These are phyloP conservation scores for Hsuehochloa calcarea DNA, from an alignment of 176 grass and related monocot species.

Conservation along the genomic window DNA sequence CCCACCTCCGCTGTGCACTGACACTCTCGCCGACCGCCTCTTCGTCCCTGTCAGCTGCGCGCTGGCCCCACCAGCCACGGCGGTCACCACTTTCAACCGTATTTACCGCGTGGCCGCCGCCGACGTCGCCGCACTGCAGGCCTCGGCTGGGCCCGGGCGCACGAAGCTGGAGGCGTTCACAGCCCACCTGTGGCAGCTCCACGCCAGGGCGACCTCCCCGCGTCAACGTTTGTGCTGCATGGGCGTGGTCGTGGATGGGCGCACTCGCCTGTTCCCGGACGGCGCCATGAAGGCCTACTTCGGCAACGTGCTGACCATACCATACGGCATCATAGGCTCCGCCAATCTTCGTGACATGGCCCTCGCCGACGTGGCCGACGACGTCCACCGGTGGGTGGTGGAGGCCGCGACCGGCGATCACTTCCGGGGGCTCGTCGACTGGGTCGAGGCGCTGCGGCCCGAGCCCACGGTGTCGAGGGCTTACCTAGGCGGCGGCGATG, in stretches of 20 bases:
- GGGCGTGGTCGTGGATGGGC: constrained; percentile 63
- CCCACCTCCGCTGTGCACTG: constrained; percentile 7
- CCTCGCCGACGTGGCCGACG: constrained; percentile 48
- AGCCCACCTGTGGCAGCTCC: constrained; percentile 57
- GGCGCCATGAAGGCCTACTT: constrained; percentile 52
- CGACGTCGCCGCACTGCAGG: constrained; percentile 47
- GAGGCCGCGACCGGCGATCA: constrained; percentile 48
- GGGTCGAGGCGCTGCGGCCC: constrained; percentile 55
- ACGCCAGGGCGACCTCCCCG: constrained; percentile 33
- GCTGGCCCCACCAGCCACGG: neutral
- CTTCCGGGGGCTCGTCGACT: constrained; percentile 57
- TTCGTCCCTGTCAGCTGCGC: constrained; percentile 33
- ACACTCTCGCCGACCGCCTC: constrained; percentile 38
- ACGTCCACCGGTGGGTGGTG: constrained; percentile 54
- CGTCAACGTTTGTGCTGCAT: constrained; percentile 42
- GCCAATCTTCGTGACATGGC: constrained; percentile 26
- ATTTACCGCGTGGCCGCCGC: constrained; percentile 47
- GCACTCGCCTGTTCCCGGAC: constrained; percentile 32
- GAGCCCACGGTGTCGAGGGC: constrained; percentile 43
- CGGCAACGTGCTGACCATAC: constrained; percentile 62
- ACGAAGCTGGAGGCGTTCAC: constrained; percentile 72
- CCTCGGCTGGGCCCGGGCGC: constrained; percentile 13
- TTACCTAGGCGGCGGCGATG: constrained; percentile 23
- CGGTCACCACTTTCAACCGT: constrained; percentile 28
- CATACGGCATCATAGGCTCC: constrained; percentile 28